Conservation (phyloP, 177 flowering plant genomes). For the Telopea speciosissima region DNA sequence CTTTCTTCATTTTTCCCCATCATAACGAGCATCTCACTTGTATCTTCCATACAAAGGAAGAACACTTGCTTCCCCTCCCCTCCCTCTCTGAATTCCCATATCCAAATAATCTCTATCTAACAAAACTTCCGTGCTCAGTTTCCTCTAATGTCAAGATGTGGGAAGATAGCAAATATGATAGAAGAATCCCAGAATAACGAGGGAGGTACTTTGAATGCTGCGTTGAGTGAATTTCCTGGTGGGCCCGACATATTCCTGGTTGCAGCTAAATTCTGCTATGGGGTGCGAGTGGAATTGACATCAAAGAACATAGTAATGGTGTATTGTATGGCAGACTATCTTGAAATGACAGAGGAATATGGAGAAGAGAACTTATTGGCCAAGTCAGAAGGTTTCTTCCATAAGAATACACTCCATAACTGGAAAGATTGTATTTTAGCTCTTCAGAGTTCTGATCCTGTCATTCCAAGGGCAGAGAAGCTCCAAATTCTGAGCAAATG, state of each 20-base stretch:
- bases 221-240: conserved; percentile 67
- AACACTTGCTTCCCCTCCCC: neutral
- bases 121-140: conserved; percentile 46
- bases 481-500: conserved; percentile 59
- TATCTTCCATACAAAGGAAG: neutral
- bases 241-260: conserved; percentile 66
- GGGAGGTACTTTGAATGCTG: conserved; percentile 22
- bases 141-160: conserved; percentile 79
- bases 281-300: conserved; percentile 52
- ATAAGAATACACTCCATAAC: conserved; percentile 52
- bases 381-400: conserved; percentile 52
- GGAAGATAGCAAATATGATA: conserved; percentile 48
- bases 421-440: conserved; percentile 90
- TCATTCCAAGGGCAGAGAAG: conserved; percentile 49
- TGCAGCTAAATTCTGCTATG: conserved; percentile 74
- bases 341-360: conserved; percentile 79
- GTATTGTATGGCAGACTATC: conserved; percentile 76
- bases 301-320: conserved; percentile 54
- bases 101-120: neutral
- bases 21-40: neutral
- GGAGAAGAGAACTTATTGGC: conserved; percentile 76
- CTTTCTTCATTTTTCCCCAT: too few species aligned
- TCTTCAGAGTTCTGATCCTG: conserved; percentile 60
- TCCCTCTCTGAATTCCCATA: too few species aligned
- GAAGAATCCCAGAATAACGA: conserved; percentile 33